Base-by-base conservation (phyloP, 768 basidiomycete species). In the Kwoniella bestiolae region DNA sequence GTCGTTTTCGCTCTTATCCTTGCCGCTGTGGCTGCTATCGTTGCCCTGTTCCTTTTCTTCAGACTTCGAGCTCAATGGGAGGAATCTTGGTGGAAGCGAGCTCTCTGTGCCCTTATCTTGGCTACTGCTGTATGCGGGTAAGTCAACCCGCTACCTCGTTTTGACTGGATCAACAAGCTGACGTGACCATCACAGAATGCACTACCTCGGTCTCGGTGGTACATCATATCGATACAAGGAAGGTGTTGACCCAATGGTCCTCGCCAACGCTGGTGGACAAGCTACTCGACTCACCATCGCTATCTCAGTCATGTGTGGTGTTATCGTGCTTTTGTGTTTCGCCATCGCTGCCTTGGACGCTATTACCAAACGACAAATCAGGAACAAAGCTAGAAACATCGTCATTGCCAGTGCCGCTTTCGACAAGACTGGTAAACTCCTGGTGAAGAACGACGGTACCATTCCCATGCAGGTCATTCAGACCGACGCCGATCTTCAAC, bases 141-240 rank as follows among this genome's bases (percentile, higher is more conserved):
- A 60, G 74, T 73, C 45, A 16, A 23, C 9, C 21, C 5, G 8
- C 28, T 28, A 29, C 26, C 18, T 28, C 16, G 28, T 25, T 29
- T 21, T 23, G n/a, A n/a, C 2, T 35, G 41, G 32, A 21, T 11
- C 44, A n/a, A 41, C n/a, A 18, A 18, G 38, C 56, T 60, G 56
- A 63, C 26, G 14, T 38, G 9, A 11, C 18, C 21, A 2, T 29
- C 21, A 28, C 59, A 74, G 77, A 8, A 82, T 82, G 81, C 81
- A 82, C 71, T 81, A 82, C 61, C 74, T 80, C 60, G 81, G 72
- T 57, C 71, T 82, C 14, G 80, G 76, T 16, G 81, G 81, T n/a
- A 79, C 81, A 0, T 75, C 70, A 2, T 82, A 79, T 61, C 56
- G 51, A 28, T 63, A 71, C 46, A 72, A 73, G 49, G 29, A 38